Percentiles rank a stretch among this genome's conserved stretches.
Conservation (phyloP, 345 rosid species). For the Tarenaya hassleriana region DNA sequence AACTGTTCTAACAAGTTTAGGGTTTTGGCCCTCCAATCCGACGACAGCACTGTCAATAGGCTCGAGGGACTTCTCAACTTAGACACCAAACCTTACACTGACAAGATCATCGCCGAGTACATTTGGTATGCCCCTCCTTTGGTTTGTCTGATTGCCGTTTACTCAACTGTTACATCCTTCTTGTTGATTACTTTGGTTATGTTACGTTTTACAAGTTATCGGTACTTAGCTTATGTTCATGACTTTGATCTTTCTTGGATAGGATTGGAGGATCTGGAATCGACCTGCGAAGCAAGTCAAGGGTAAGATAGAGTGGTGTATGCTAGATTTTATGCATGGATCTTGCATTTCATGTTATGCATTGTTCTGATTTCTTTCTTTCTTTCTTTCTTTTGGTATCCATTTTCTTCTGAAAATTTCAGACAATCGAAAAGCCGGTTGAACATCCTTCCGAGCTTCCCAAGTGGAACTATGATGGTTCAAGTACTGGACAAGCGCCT, state of each 20-base stretch:
- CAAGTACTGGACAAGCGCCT: constrained; percentile 96
- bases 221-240: too few relatives aligned
- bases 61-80: constrained; percentile 65
- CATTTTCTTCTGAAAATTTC: constrained; percentile 15
- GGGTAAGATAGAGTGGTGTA: constrained; percentile 41
- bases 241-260: constrained; percentile 14
- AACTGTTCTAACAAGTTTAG: constrained; percentile 45
- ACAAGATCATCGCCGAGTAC: constrained; percentile 88
- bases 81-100: constrained; percentile 77
- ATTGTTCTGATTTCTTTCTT: constrained; percentile 13
- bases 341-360: neutral
- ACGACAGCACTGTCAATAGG: constrained; percentile 61
- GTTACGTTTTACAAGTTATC: neutral
- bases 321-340: neutral
- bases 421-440: constrained; percentile 84
- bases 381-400: neutral
- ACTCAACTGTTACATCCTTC: too few relatives aligned
- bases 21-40: constrained; percentile 63
- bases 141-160: neutral
- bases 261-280: constrained; percentile 95
- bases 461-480: constrained; percentile 98
- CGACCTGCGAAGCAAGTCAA: constrained; percentile 91
- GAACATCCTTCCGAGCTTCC: constrained; percentile 94
- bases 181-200: neutral
- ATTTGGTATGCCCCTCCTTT: constrained; percentile 54